Evolutionary conservation across 2,329 filamentous ascomycete species (phyloP), one percentile per base, ranked within the genome.

Genomic region (Aspergillus phoenicis): DNA sequence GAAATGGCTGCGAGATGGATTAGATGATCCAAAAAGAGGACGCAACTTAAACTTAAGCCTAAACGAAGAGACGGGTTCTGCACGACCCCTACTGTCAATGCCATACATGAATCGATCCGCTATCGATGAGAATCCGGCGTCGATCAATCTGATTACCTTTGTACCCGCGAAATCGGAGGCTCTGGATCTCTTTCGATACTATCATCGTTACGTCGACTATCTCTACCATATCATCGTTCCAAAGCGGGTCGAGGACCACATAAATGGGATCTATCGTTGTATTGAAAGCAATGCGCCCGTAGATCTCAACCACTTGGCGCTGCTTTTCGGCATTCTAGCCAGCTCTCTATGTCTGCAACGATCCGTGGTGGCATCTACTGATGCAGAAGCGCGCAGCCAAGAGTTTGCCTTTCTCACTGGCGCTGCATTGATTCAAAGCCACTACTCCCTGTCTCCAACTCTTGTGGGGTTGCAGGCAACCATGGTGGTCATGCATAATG

Each of bases 151-250:
- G 8, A 48, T 59, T 0, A 59, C 62, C 0, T 72, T 65, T 36
- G 57, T 78, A 0, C 77, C 77, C 0, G 26, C 66, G 0, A 67
- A 73, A 22, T n/a, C 64, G 5, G 71, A 77, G 52, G 69, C 74
- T 3, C 24, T 70, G 15, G 38, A 61, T 6, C 64, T 78, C 1
- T 69, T 78, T 24, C 65, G 67, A 8, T 73, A 72, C 54, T 79
- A 78, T 53, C 64, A 64, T n/a, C 57, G 66, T 1, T 69, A 75
- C 41, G 68, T 78, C 39, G 69, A 73, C 54, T 75, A 71, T 26
- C 66, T 76, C 4, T 77, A 78, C 57, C 75, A 77, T 62, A 62
- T 78, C 13, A 65, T 78, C 8, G 68, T 76, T 0, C 67, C 71
- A 0, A 60, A 49, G 20, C 64, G 54, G 1, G 68, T 72, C 0